A percentile compares a stretch with the other conserved stretches of the same genome.
phyloP scores from a whole-genome alignment of 805 yeast genomes.

The Blastobotrys parvus region DNA sequence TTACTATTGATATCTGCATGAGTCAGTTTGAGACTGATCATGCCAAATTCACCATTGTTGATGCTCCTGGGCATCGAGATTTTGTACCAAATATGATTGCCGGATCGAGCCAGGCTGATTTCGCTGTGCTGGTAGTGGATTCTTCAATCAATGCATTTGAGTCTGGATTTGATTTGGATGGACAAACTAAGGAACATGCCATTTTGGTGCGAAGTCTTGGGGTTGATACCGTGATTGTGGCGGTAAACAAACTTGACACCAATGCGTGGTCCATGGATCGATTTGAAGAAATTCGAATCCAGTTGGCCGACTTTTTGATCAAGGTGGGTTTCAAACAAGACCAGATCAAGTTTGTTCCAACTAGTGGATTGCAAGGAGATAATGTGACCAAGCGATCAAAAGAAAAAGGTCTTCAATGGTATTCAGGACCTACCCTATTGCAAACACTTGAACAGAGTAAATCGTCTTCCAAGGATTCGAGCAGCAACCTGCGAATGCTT shows the following conservation, averaged over 20 bases:
- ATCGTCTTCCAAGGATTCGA: slow-evolving; percentile 21
- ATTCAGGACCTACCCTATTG: slow-evolving; percentile 33
- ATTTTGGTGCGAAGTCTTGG: slow-evolving; percentile 61
- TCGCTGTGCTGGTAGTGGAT: slow-evolving; percentile 67
- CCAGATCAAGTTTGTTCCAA: slow-evolving; percentile 49
- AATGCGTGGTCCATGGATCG: slow-evolving; percentile 48
- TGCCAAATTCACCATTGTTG: slow-evolving; percentile 59
- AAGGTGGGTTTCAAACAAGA: slow-evolving; percentile 38
- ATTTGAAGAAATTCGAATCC: slow-evolving; percentile 42
- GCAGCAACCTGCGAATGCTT: slow-evolving; percentile 46
- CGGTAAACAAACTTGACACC: slow-evolving; percentile 64
- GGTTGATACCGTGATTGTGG: slow-evolving; percentile 50
- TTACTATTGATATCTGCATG: slow-evolving; percentile 69
- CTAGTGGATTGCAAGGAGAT: slow-evolving; percentile 60
- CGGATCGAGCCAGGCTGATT: slow-evolving; percentile 72
- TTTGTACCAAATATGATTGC: slow-evolving; percentile 82
- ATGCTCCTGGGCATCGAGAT: slow-evolving; percentile 80
- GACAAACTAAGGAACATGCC: slow-evolving; percentile 76
- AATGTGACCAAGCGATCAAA: slow-evolving; percentile 44
- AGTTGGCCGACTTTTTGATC: slow-evolving; percentile 44
- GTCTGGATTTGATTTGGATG: slow-evolving; percentile 55
- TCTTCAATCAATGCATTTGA: slow-evolving; percentile 60
- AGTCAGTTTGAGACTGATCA: slow-evolving; percentile 51
- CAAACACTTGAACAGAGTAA: slow-evolving; percentile 19
- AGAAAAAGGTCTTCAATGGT: slow-evolving; percentile 32